A percentile compares a stretch with the other conserved stretches of the same genome.
phyloP scores from a whole-genome alignment of 495 filamentous ascomycete genomes.

The Penicillium riverlandense region DNA sequence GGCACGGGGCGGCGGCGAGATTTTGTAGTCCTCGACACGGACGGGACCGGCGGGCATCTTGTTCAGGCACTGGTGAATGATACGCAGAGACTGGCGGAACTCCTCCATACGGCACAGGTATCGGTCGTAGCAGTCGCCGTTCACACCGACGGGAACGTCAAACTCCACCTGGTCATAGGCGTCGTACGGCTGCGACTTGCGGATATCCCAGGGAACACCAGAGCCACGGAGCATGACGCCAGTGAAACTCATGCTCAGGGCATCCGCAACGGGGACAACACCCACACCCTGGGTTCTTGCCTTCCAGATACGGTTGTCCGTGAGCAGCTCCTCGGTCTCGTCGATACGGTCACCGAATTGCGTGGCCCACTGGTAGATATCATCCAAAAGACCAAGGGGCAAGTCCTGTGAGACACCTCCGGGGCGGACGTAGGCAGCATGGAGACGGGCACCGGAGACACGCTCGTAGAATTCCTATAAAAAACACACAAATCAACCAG shows the following conservation, averaged over 20 bases:
- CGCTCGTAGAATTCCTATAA: conserved; percentile 97
- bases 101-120: conserved; percentile 99
- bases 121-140: conserved; percentile 98
- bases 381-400: conserved; percentile 89
- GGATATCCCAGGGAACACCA: conserved; percentile 95
- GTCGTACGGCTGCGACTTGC: conserved; percentile 93
- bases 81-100: conserved; percentile 93
- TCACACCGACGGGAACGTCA: conserved; percentile 91
- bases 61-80: conserved; percentile 98
- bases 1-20: conserved; percentile 89
- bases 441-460: conserved; percentile 94
- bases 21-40: conserved; percentile 96
- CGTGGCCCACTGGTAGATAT: conserved; percentile 99
- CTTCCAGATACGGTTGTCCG: conserved; percentile 99
- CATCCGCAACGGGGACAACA: conserved; percentile 84
- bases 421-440: conserved; percentile 96
- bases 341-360: conserved; percentile 99
- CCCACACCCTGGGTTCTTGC: conserved; percentile 85
- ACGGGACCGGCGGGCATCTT: conserved; percentile 95
- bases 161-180: conserved; percentile 98
- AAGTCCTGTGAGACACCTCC: conserved; percentile 96
- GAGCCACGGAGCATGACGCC: conserved; percentile 97
- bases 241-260: conserved; percentile 90
- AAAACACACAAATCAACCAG: conserved; percentile 2
- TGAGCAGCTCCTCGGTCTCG: conserved; percentile 97